Conservation (phyloP, 2,329 filamentous ascomycete genomes). For the Phaeosphaeria sp. region DNA sequence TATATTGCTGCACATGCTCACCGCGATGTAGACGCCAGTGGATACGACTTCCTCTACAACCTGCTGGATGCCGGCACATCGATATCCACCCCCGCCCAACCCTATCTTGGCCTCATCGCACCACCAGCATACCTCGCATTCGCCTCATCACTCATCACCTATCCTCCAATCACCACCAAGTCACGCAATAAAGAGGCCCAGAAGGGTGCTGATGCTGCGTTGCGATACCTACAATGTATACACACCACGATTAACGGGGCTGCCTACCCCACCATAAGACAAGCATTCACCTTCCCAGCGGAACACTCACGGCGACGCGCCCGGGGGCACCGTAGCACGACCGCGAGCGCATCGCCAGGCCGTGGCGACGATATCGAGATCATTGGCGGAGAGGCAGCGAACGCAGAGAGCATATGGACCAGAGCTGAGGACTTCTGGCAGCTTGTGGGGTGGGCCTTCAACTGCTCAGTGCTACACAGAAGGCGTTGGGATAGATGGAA, state of each 20-base stretch:
- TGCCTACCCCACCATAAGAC: conserved; percentile 68
- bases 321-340: conserved; percentile 22
- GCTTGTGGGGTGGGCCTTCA: conserved; percentile 89
- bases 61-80: conserved; percentile 42
- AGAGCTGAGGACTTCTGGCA: conserved; percentile 89
- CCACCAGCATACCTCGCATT: conserved; percentile 77
- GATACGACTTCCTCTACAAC: conserved; percentile 42
- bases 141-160: conserved; percentile 80
- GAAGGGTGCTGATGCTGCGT: conserved; percentile 69
- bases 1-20: conserved; percentile 1
- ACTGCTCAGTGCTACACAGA: conserved; percentile 77
- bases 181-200: conserved; percentile 66
- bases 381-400: conserved; percentile 59
- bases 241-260: conserved; percentile 71
- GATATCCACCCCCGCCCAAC: conserved; percentile 42
- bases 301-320: conserved; percentile 32
- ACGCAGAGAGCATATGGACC: conserved; percentile 72
- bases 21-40: conserved; percentile 36
- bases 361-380: conserved; percentile 50
- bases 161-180: conserved; percentile 80
- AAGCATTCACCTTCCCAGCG: conserved; percentile 72
- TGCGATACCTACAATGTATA: conserved; percentile 74
- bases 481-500: conserved; percentile 83
- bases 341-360: conserved; percentile 33
- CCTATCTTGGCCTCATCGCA: conserved; percentile 66